Evolutionary conservation across 352 stramenopile species (phyloP).

Genomic region (Halophytophthora polymorphica): DNA sequence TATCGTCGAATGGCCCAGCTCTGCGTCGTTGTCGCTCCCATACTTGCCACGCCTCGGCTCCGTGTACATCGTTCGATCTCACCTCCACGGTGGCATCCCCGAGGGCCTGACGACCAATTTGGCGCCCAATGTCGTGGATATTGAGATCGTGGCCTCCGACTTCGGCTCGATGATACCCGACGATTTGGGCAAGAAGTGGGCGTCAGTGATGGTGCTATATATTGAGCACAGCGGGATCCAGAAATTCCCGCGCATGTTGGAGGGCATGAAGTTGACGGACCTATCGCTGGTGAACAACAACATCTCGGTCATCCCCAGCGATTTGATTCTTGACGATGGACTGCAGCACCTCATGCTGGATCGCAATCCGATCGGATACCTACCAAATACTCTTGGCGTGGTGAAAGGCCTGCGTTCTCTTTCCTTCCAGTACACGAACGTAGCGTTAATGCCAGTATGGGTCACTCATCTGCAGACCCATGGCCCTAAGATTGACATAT

Average conservation of each 20-base stretch:
- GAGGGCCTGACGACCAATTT: slow-evolving; percentile 33
- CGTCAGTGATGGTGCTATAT: slow-evolving; percentile 29
- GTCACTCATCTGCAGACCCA: slow-evolving; percentile 2
- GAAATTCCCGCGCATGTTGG: slow-evolving; percentile 18
- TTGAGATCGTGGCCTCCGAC: slow-evolving; percentile 29
- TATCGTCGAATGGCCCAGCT: slow-evolving; percentile 24
- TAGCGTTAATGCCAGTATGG: slow-evolving; percentile 14
- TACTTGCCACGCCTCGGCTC: slow-evolving; percentile 24
- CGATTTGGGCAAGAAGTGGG: slow-evolving; percentile 30
- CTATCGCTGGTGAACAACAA: slow-evolving; percentile 40
- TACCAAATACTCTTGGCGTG: slow-evolving; percentile 11
- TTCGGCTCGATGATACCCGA: slow-evolving; percentile 17
- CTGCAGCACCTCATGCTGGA: slow-evolving; percentile 42
- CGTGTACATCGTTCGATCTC: slow-evolving; percentile 31
- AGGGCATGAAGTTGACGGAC: slow-evolving; percentile 24
- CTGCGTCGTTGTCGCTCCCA: slow-evolving; percentile 20
- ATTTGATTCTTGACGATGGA: slow-evolving; percentile 4
- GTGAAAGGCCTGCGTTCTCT: slow-evolving; percentile 8
- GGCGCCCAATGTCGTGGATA: slow-evolving; percentile 25
- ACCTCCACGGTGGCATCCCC: slow-evolving; percentile 16
- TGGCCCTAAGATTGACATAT: neutral
- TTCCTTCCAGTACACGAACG: slow-evolving; percentile 15
- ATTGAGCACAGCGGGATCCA: slow-evolving; percentile 36
- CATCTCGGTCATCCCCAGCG: slow-evolving; percentile 28
- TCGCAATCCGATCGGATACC: slow-evolving; percentile 20